phyloP scores from a whole-genome alignment of 2,329 filamentous ascomycete species.

The Sordariomycetes sp. region DNA sequence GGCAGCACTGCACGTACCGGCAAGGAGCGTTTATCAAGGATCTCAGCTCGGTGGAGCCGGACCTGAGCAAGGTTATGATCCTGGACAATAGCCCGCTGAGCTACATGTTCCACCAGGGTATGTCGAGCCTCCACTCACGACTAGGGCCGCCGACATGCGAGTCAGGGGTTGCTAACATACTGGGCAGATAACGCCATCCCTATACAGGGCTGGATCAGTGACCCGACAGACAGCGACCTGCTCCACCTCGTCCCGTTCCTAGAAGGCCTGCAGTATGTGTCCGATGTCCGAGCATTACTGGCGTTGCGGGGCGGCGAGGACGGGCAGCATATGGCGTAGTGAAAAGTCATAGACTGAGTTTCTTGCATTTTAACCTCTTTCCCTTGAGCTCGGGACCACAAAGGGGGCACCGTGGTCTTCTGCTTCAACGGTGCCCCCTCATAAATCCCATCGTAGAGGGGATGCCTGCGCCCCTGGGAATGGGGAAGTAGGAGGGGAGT shows the following conservation, averaged over 20 bases:
- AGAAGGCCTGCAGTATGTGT: conserved; percentile 92
- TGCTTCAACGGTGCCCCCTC: not conserved
- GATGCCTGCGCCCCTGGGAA: not conserved
- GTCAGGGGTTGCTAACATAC: not conserved
- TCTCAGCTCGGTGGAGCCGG: conserved; percentile 87
- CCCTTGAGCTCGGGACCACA: not conserved
- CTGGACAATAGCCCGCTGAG: conserved; percentile 96
- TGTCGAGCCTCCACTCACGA: conserved; percentile 14
- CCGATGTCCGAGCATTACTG: conserved; percentile 84
- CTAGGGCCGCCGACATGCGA: no score
- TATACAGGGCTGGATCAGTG: conserved; percentile 98
- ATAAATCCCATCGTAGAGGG: not conserved
- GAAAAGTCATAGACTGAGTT: not conserved
- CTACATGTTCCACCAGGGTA: conserved; percentile 98
- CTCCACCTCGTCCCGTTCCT: conserved; percentile 86
- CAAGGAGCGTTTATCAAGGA: conserved; percentile 98
- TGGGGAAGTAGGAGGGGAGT: not conserved
- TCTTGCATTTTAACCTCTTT: not conserved
- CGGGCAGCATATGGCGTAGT: conserved; percentile 44
- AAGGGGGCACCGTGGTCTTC: no score
- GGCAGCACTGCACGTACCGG: conserved; percentile 91
- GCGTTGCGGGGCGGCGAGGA: conserved; percentile 81
- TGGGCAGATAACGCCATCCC: conserved; percentile 88
- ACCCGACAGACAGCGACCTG: conserved; percentile 92
- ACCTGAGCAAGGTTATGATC: conserved; percentile 97